Conservation (phyloP, 2,329 filamentous ascomycete genomes). For the Fusarium verrucosum region DNA sequence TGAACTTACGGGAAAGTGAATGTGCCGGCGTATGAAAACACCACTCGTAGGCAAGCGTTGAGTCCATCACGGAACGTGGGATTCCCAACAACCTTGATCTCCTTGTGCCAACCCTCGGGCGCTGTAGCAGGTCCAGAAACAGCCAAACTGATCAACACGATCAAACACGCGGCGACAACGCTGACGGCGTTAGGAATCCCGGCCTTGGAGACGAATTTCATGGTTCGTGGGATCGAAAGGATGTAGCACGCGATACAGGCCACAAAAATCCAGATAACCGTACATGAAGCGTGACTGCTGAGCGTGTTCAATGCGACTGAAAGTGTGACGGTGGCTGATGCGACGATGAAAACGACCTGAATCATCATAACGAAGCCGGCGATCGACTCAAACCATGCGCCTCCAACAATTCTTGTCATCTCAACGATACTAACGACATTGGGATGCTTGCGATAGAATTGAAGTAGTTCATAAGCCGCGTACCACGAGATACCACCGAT, state of each 20-base stretch:
- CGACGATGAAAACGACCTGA: conserved; percentile 37
- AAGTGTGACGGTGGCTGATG: conserved; percentile 31
- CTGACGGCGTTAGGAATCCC: conserved; percentile 39
- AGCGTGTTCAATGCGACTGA: conserved; percentile 38
- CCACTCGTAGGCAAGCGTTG: conserved; percentile 38
- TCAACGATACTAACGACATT: conserved; percentile 76
- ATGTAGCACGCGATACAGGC: conserved; percentile 29
- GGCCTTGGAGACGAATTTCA: conserved; percentile 39
- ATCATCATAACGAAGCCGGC: conserved; percentile 39
- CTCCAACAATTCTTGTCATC: conserved; percentile 64
- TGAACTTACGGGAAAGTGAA: conserved; percentile 39
- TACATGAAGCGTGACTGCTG: conserved; percentile 35
- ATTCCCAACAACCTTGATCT: conserved; percentile 34
- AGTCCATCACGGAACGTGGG: conserved; percentile 39
- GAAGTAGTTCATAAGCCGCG: conserved; percentile 59
- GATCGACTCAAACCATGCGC: conserved; percentile 24
- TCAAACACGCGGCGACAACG: conserved; percentile 30
- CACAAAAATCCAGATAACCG: conserved; percentile 34
- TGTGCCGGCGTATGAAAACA: conserved; percentile 43
- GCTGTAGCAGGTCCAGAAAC: conserved; percentile 31
- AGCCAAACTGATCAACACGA: conserved; percentile 36
- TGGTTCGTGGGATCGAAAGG: conserved; percentile 34
- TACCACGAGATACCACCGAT: conserved; percentile 71
- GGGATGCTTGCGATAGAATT: conserved; percentile 73
- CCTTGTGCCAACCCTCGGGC: conserved; percentile 25